A percentile compares a stretch with the other conserved stretches of the same genome.
Evolutionary conservation across 1,284 basidiomycete species (phyloP).

Genomic region (Irpex sp.): DNA sequence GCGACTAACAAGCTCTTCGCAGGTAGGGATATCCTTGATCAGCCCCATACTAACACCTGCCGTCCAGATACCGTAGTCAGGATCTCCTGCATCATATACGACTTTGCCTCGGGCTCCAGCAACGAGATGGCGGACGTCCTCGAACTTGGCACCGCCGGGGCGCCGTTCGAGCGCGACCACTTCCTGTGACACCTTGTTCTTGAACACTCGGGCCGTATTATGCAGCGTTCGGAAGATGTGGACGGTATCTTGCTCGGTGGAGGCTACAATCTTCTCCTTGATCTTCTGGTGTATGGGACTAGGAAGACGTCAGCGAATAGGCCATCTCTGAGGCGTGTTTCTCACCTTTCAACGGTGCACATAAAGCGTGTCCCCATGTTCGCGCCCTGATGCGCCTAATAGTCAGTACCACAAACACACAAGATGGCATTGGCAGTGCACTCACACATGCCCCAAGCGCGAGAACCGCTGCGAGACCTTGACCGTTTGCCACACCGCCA

Average conservation of each 20-base stretch:
- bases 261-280: slow-evolving; percentile 84
- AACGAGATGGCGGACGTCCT: slow-evolving; percentile 80
- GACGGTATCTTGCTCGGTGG: slow-evolving; percentile 76
- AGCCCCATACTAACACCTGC: slow-evolving; percentile 78
- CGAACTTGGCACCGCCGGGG: slow-evolving; percentile 83
- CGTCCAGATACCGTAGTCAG: slow-evolving; percentile 86
- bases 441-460: slow-evolving; percentile 78
- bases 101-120: slow-evolving; percentile 70
- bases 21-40: slow-evolving; percentile 85
- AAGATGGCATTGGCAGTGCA: slow-evolving; percentile 14
- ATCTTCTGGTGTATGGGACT: slow-evolving; percentile 87
- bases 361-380: slow-evolving; percentile 92
- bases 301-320: slow-evolving; percentile 15
- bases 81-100: slow-evolving; percentile 84
- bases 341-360: slow-evolving; percentile 72
- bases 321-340: slow-evolving; percentile 16
- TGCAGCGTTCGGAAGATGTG: slow-evolving; percentile 88
- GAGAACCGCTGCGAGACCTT: slow-evolving; percentile 79
- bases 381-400: slow-evolving; percentile 47
- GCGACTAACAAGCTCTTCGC: slow-evolving; percentile 64
- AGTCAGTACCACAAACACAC: not conserved
- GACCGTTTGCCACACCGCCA: slow-evolving; percentile 79
- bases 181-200: slow-evolving; percentile 76
- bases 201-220: slow-evolving; percentile 88
- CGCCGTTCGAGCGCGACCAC: slow-evolving; percentile 79